phyloP scores from a whole-genome alignment of 257 asterid species.

The Mentha longifolia region DNA sequence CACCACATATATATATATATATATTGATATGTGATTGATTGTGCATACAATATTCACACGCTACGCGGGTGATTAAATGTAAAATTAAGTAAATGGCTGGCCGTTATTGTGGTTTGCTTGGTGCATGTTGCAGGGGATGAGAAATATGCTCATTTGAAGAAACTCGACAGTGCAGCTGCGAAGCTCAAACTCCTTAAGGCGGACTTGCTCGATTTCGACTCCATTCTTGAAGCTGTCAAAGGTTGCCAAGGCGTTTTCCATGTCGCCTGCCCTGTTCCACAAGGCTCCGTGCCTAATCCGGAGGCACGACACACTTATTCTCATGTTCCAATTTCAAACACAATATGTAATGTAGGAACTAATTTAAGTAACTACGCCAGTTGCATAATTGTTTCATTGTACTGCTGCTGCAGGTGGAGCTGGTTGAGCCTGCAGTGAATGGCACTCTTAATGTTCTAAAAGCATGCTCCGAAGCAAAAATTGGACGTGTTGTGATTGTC shows the following conservation, averaged over 20 bases:
- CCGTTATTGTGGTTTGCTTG: too few species aligned
- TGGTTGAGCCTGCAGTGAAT: conserved; percentile 73
- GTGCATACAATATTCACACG: too few species aligned
- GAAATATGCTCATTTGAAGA: conserved; percentile 61
- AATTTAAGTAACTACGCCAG: too few species aligned
- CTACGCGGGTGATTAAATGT: too few species aligned
- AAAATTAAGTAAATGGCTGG: too few species aligned
- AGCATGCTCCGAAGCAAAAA: conserved; percentile 71
- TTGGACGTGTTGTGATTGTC: conserved; percentile 63
- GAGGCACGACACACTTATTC: conserved; percentile 49
- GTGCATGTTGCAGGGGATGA: conserved; percentile 53
- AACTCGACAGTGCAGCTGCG: conserved; percentile 56
- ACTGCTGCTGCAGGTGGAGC: conserved; percentile 58
- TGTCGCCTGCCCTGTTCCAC: conserved; percentile 83
- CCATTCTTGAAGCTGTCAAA: conserved; percentile 61
- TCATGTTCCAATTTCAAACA: not conserved
- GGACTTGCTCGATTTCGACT: conserved; percentile 68
- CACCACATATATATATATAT: too few species aligned
- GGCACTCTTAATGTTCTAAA: conserved; percentile 80
- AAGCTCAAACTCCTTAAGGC: conserved; percentile 67
- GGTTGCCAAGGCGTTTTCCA: conserved; percentile 87
- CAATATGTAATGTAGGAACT: too few species aligned
- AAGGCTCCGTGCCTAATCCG: conserved; percentile 60
- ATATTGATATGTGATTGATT: too few species aligned
- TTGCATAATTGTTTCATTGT: too few species aligned